Evolutionary conservation across 2,329 filamentous ascomycete genomes (phyloP).

Genomic region (Sporothrix brunneoviolacea): DNA sequence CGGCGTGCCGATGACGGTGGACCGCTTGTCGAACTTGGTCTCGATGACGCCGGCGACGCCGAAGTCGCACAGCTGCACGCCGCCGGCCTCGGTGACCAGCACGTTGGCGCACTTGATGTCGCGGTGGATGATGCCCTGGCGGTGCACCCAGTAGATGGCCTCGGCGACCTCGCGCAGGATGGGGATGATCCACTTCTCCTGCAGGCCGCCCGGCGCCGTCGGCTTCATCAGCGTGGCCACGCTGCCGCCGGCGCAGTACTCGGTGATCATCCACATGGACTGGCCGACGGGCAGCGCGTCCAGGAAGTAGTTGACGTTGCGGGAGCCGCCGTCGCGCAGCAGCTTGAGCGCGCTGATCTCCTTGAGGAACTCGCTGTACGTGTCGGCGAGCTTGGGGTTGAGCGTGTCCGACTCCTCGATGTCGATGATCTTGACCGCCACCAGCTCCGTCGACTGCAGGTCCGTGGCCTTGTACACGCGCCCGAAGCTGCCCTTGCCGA

Average conservation of each 20-base stretch:
- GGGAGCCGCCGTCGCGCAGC: slow-evolving; percentile 65
- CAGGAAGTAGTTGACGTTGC: slow-evolving; percentile 75
- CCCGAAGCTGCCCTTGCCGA: slow-evolving; percentile 62
- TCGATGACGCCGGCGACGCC: slow-evolving; percentile 75
- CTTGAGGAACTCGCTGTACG: slow-evolving; percentile 63
- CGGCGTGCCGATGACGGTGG: slow-evolving; percentile 74
- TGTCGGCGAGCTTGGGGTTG: slow-evolving; percentile 58
- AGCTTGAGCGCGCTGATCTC: slow-evolving; percentile 64
- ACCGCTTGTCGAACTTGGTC: slow-evolving; percentile 67
- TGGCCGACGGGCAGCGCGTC: slow-evolving; percentile 71
- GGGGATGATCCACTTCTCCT: slow-evolving; percentile 44
- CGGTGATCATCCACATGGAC: slow-evolving; percentile 81
- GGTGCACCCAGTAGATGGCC: slow-evolving; percentile 61
- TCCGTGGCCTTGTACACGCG: slow-evolving; percentile 57
- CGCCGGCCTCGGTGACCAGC: slow-evolving; percentile 67
- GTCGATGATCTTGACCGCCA: slow-evolving; percentile 75
- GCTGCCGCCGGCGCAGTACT: slow-evolving; percentile 80
- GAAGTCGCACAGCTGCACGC: slow-evolving; percentile 78
- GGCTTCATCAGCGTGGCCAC: slow-evolving; percentile 67
- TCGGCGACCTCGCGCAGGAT: slow-evolving; percentile 49
- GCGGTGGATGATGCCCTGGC: slow-evolving; percentile 62
- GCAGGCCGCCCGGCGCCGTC: slow-evolving; percentile 57
- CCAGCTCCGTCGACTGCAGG: slow-evolving; percentile 36
- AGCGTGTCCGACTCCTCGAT: slow-evolving; percentile 69
- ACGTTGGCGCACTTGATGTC: slow-evolving; percentile 76